Evolutionary conservation across 2,329 filamentous ascomycete species (phyloP).

Genomic region (Penicillium sp.): DNA sequence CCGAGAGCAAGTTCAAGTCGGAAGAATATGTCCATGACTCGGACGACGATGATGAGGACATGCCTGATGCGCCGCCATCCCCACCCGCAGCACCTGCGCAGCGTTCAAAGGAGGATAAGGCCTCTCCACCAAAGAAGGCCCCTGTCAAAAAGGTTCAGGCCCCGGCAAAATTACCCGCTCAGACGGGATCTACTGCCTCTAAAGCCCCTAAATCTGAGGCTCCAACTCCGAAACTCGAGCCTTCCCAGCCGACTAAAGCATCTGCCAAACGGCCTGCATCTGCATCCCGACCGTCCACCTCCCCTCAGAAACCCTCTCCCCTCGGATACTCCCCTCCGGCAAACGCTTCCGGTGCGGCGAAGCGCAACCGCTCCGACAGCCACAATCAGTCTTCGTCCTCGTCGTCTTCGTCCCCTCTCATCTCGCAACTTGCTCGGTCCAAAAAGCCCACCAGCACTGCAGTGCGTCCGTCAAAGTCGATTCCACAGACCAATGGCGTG

Average conservation of each 20-base stretch:
- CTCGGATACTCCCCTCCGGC: constrained; percentile 57
- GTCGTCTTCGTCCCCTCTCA: constrained; percentile 42
- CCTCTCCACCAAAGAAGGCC: constrained; percentile 15
- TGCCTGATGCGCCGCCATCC: constrained; percentile 28
- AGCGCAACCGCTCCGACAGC: constrained; percentile 39
- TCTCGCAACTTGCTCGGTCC: constrained; percentile 34
- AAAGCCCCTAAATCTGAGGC: constrained; percentile 23
- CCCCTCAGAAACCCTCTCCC: constrained; percentile 57
- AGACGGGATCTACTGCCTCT: constrained; percentile 20
- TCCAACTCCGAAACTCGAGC: constrained; percentile 22
- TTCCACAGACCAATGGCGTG: constrained; percentile 25
- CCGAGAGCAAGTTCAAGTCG: constrained; percentile 48
- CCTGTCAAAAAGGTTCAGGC: constrained; percentile 16
- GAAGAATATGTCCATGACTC: constrained; percentile 51
- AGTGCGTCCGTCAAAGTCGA: constrained; percentile 18
- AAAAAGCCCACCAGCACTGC: constrained; percentile 19
- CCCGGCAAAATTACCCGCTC: constrained; percentile 15
- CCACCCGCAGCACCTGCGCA: constrained; percentile 17
- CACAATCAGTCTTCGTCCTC: constrained; percentile 43
- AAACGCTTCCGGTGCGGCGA: constrained; percentile 54
- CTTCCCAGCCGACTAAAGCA: constrained; percentile 27
- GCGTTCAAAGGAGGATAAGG: constrained; percentile 14
- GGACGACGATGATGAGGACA: constrained; percentile 45
- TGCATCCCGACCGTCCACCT: constrained; percentile 43
- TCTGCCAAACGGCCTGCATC: constrained; percentile 36